Evolutionary conservation across 177 flowering plant genomes (phyloP).

Genomic region (Vitis hybrid): DNA sequence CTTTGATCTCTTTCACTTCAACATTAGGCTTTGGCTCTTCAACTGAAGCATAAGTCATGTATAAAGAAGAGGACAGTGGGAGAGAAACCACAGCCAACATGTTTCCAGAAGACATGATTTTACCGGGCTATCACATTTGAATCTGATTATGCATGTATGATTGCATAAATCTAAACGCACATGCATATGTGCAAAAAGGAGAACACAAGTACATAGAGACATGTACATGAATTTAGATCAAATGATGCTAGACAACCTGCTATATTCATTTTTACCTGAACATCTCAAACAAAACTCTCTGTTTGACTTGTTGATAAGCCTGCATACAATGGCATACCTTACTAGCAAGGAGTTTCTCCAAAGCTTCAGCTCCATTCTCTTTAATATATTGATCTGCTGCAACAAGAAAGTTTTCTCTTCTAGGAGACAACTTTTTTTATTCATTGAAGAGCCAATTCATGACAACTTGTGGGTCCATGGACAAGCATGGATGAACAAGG

Average conservation of each 20-base stretch:
- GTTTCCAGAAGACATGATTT: no score
- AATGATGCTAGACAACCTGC: no score
- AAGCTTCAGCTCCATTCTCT: slow-evolving; percentile 34
- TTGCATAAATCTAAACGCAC: no score
- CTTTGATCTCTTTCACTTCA: not conserved
- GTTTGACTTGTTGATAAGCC: no score
- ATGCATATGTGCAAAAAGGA: no score
- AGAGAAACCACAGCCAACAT: no score
- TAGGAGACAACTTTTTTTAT: not conserved
- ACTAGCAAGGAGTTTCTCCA: slow-evolving; percentile 26
- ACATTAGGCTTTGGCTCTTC: not conserved
- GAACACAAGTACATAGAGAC: no score
- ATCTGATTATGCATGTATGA: not conserved
- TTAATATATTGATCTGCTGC: slow-evolving; percentile 23
- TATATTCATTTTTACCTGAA: no score
- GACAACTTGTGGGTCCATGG: not conserved
- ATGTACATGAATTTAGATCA: no score
- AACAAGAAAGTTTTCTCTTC: slow-evolving; percentile 18
- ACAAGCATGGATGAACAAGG: slow-evolving; percentile 26
- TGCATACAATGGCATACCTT: slow-evolving; percentile 18
- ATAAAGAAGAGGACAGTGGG: no score
- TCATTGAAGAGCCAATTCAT: slow-evolving; percentile 3
- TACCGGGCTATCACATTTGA: no score
- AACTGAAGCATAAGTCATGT: not conserved
- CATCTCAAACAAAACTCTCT: no score